phyloP scores from a whole-genome alignment of 169 alveolate species.

The Plasmodium blacklocki region DNA sequence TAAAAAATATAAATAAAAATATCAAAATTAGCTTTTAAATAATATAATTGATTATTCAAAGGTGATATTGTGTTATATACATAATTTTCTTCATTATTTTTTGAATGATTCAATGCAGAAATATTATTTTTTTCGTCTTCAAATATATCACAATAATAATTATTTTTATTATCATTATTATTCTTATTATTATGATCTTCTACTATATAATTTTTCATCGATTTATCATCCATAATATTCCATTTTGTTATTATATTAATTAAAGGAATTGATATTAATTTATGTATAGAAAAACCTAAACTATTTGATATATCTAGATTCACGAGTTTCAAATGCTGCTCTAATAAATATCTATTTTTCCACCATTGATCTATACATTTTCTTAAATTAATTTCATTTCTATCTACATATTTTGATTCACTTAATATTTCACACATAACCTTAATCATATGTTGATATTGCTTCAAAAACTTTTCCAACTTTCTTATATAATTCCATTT shows the following conservation, averaged over 20 bases:
- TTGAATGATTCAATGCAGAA: neutral
- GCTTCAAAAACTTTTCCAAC: conserved; percentile 66
- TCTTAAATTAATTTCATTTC: conserved; percentile 38
- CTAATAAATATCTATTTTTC: conserved; percentile 73
- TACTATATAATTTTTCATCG: no score
- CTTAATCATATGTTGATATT: conserved; percentile 75
- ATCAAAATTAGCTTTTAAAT: conserved; percentile 68
- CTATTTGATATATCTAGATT: conserved; percentile 56
- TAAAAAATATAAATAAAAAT: conserved; percentile 59
- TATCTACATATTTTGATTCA: conserved; percentile 57
- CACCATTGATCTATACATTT: conserved; percentile 71
- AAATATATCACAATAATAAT: neutral
- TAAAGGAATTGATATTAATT: conserved; percentile 67
- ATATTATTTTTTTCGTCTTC: neutral
- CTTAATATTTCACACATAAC: conserved; percentile 71
- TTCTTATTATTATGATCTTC: conserved; percentile 2
- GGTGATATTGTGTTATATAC: conserved; percentile 35
- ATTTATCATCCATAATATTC: no score
- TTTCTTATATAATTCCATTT: conserved; percentile 75
- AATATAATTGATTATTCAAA: conserved; percentile 51
- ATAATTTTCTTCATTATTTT: conserved; percentile 7
- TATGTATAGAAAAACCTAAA: conserved; percentile 69
- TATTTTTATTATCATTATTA: neutral
- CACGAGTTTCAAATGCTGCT: conserved; percentile 70
- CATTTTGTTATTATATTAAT: conserved; percentile 25